Evolutionary conservation across 73 alveolate species (phyloP).

Genomic region (Uronychia setigera): DNA sequence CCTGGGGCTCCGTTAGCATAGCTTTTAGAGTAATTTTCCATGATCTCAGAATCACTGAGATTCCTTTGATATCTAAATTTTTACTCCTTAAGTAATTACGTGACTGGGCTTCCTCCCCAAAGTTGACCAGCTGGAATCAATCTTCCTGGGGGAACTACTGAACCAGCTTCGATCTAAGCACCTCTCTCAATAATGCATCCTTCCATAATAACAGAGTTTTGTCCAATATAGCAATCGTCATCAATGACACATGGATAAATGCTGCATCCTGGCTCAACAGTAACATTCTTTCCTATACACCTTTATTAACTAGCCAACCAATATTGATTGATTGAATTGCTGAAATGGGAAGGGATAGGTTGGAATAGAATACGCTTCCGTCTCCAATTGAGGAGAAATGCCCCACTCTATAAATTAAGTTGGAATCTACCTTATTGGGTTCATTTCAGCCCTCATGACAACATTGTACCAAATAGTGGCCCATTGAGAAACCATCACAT

Average conservation of each 20-base stretch:
- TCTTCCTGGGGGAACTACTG: conserved; percentile 94
- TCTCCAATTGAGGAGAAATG: conserved; percentile 81
- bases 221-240: conserved; percentile 77
- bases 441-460: conserved; percentile 64
- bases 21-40: conserved; percentile 20
- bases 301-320: not conserved
- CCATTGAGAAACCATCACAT: conserved; percentile 55
- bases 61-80: conserved; percentile 49
- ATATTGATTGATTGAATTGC: conserved; percentile 64
- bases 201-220: conserved; percentile 71
- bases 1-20: not conserved
- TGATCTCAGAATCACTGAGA: conserved; percentile 33
- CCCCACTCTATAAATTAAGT: conserved; percentile 23
- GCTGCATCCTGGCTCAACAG: conserved; percentile 74
- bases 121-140: conserved; percentile 83
- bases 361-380: conserved; percentile 78
- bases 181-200: conserved; percentile 91
- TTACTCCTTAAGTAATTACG: not conserved
- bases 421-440: conserved; percentile 38
- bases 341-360: conserved; percentile 78
- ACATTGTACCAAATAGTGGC: conserved; percentile 63
- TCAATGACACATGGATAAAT: conserved; percentile 80
- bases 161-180: conserved; percentile 78
- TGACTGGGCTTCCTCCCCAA: conserved; percentile 92
- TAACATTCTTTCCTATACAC: conserved; percentile 53